Evolutionary conservation across 768 basidiomycete species (phyloP).

Genomic region (Hemileccinum rubropunctum): DNA sequence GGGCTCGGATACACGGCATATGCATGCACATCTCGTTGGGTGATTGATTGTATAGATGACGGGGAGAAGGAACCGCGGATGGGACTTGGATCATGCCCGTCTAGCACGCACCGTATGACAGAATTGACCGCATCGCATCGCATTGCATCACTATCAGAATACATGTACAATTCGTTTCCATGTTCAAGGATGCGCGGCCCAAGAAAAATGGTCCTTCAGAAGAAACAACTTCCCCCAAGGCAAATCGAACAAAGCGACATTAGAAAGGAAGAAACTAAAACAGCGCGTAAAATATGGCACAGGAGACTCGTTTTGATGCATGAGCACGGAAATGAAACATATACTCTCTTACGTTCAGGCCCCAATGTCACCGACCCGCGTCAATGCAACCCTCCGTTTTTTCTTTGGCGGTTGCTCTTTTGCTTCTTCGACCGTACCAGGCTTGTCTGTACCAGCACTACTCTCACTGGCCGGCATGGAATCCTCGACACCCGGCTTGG

Average conservation of each 20-base stretch:
- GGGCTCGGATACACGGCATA: background rate
- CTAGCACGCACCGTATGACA: constrained; percentile 11
- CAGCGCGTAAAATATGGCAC: constrained; percentile 14
- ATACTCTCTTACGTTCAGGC: constrained; percentile 15
- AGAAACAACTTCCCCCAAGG: background rate
- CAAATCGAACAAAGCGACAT: constrained; percentile 11
- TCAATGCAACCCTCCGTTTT: constrained; percentile 78
- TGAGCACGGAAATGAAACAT: background rate
- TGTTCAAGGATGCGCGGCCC: constrained; percentile 3
- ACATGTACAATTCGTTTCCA: constrained; percentile 18
- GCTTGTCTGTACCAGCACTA: constrained; percentile 7
- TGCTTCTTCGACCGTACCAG: constrained; percentile 16
- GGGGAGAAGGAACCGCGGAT: background rate
- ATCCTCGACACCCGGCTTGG: constrained; percentile 30
- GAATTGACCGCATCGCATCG: constrained; percentile 9
- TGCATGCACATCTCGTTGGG: background rate
- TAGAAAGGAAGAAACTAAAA: constrained; percentile 13
- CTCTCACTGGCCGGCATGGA: constrained; percentile 11
- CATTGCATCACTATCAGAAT: constrained; percentile 23
- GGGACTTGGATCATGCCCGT: constrained; percentile 2
- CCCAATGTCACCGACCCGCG: constrained; percentile 58
- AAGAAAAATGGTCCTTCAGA: constrained; percentile 4
- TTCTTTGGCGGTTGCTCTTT: constrained; percentile 72
- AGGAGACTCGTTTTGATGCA: background rate
- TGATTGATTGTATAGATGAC: constrained; percentile 3